A percentile compares a stretch with the other conserved stretches of the same genome.
Conservation (phyloP, 2,329 filamentous ascomycete species). For the Ascochyta clinopodiicola region DNA sequence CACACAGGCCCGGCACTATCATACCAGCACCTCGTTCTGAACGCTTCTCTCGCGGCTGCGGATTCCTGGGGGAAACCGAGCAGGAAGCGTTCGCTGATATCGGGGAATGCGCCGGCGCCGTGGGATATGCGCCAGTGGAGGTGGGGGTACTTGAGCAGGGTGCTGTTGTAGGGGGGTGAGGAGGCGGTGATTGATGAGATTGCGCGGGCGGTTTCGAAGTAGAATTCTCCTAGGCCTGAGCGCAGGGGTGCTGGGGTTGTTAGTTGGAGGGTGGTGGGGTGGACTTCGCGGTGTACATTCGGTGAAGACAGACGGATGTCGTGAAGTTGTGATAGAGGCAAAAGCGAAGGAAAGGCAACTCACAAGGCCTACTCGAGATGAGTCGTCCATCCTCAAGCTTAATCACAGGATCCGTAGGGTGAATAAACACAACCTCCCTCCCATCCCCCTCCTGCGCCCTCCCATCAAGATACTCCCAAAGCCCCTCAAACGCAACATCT, state of each 20-base stretch:
- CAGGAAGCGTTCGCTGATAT: conserved; percentile 45
- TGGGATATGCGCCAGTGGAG: conserved; percentile 46
- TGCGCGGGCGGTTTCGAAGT: conserved; percentile 47
- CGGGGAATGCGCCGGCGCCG: conserved; percentile 47
- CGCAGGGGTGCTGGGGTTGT: conserved; percentile 37
- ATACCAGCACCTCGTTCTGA: conserved; percentile 45
- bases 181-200: conserved; percentile 43
- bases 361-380: conserved; percentile 41
- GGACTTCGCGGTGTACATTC: not conserved
- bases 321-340: no score
- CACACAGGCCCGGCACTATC: conserved; percentile 49
- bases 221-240: conserved; percentile 46
- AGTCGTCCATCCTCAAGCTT: conserved; percentile 34
- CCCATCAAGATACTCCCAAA: conserved; percentile 40
- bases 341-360: conserved; percentile 2
- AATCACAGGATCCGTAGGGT: conserved; percentile 46
- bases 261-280: not conserved
- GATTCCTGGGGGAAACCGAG: conserved; percentile 38
- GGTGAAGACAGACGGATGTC: not conserved
- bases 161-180: conserved; percentile 16
- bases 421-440: conserved; percentile 43
- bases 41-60: conserved; percentile 34
- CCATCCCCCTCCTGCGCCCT: conserved; percentile 8
- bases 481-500: conserved; percentile 28
- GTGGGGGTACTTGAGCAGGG: conserved; percentile 37